phyloP scores from a whole-genome alignment of 768 basidiomycete genomes.

The Xerocomellus chrysenteron region DNA sequence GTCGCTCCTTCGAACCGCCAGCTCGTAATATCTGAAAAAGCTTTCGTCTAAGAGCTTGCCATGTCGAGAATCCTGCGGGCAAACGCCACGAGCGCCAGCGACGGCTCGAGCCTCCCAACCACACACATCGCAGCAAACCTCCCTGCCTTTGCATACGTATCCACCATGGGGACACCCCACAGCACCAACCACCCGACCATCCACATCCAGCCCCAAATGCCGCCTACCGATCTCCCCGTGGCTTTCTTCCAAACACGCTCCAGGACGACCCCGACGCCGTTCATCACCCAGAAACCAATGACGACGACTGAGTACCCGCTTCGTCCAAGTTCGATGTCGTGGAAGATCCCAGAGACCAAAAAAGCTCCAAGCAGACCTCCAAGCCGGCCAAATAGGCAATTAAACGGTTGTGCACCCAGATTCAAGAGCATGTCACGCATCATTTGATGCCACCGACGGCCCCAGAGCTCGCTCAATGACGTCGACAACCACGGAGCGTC shows the following conservation, averaged over 20 bases:
- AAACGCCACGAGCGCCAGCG: constrained; percentile 29
- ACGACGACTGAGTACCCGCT: constrained; percentile 43
- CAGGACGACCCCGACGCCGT: constrained; percentile 51
- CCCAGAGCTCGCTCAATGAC: constrained; percentile 64
- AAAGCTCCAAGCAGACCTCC: constrained; percentile 60
- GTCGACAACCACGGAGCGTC: constrained; percentile 53
- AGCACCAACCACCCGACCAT: constrained; percentile 44
- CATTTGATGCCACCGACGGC: constrained; percentile 62
- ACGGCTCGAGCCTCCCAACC: constrained; percentile 14
- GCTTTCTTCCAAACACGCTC: constrained; percentile 46
- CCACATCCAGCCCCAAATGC: constrained; percentile 52
- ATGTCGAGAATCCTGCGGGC: background rate
- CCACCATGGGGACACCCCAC: constrained; percentile 48
- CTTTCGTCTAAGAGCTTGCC: background rate
- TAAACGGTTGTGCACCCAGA: constrained; percentile 46
- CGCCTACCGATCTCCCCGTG: constrained; percentile 45
- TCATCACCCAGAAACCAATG: constrained; percentile 54
- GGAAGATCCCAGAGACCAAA: constrained; percentile 54
- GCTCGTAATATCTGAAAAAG: no score
- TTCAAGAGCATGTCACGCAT: constrained; percentile 56
- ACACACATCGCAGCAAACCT: constrained; percentile 11
- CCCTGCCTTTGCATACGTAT: constrained; percentile 30
- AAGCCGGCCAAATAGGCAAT: constrained; percentile 43
- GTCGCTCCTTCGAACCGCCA: no score
- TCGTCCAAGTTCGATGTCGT: constrained; percentile 50